Evolutionary conservation across 169 alveolate genomes (phyloP), one percentile per base, ranked within the genome.

Genomic region (Cryptosporidium meleagridis): DNA sequence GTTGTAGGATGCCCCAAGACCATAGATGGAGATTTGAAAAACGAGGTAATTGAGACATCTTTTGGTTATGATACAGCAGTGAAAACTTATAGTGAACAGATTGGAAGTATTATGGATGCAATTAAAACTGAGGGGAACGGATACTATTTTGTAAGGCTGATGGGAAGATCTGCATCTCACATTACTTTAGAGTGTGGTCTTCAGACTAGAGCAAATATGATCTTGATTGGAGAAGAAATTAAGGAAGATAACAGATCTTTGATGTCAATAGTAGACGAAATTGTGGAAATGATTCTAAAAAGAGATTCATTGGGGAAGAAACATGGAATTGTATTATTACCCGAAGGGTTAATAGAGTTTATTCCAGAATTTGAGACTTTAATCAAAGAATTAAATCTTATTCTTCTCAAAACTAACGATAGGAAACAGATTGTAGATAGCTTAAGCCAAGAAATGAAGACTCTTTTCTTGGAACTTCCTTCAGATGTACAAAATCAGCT

Each of bases 91-190:
- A 85, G 96, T 71, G 97, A 95, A 91, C 92, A 93, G n/a, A 93
- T 95, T 37, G 97, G 97, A 31, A 95, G 95, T 85, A 91, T 95
- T 33, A 93, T 93, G 87, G 87, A 93, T 55, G 96, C 94, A 69
- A 92, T 96, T 9, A 87, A 92, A 37, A 92, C 95, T 2, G 89
- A 95, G 18, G 93, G 91, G 75, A 87, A 93, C 85, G 92, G 95
- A 85, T 95, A 95, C 93, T 95, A 95, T 62, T 95, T 95, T 80
- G 95, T 95, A 70, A 93, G 96, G 92, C 75, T 95, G 21, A 95
- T 95, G 97, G 97, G 97, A 55, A 94, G 97, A 89, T 94, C 96
- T 33, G 97, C 97, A 16, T 93, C 96, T 61, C 97, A 95, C 75
- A 95, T 95, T 85, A 96, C 97, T 2, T 91, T 95, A 55, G 97